phyloP scores from a whole-genome alignment of 495 filamentous ascomycete genomes.

The Acidomyces sp. region DNA sequence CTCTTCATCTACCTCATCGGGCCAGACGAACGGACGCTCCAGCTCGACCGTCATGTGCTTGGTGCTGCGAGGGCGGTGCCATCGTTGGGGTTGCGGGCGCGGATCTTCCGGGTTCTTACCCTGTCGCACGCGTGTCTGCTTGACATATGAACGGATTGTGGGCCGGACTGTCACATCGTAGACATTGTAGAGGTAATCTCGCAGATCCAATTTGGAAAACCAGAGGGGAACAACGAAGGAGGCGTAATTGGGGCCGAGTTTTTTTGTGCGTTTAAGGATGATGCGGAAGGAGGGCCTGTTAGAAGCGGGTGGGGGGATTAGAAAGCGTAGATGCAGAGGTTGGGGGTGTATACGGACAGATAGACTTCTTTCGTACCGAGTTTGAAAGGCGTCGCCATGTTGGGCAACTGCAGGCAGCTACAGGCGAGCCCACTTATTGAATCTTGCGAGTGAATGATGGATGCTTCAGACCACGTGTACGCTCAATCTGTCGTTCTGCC shows the following conservation, averaged over 20 bases:
- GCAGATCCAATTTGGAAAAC: constrained; percentile 83
- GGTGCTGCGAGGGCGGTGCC: constrained; percentile 46
- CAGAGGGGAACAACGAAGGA: constrained; percentile 73
- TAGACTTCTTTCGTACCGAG: constrained; percentile 29
- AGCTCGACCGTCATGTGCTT: constrained; percentile 92
- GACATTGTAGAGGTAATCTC: constrained; percentile 69
- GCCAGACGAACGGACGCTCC: constrained; percentile 72
- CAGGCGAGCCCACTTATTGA: no score
- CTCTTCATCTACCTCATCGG: constrained; percentile 45
- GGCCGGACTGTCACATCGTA: constrained; percentile 52
- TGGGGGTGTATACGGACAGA: constrained; percentile 21
- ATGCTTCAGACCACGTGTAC: no score
- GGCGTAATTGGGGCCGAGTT: constrained; percentile 62
- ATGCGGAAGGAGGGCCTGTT: constrained; percentile 64
- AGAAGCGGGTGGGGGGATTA: constrained; percentile 4
- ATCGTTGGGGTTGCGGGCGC: constrained; percentile 26
- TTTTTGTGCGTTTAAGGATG: constrained; percentile 57
- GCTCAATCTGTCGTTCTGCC: no score
- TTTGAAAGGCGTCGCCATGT: constrained; percentile 12
- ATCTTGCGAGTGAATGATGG: no score
- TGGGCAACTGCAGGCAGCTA: no score
- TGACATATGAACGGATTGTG: constrained; percentile 65
- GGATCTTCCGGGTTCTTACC: constrained; percentile 23
- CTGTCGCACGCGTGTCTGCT: constrained; percentile 47
- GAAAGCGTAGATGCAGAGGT: not conserved